Conservation (phyloP, 768 basidiomycete species). For the Cantharellus cinnabarinus region DNA sequence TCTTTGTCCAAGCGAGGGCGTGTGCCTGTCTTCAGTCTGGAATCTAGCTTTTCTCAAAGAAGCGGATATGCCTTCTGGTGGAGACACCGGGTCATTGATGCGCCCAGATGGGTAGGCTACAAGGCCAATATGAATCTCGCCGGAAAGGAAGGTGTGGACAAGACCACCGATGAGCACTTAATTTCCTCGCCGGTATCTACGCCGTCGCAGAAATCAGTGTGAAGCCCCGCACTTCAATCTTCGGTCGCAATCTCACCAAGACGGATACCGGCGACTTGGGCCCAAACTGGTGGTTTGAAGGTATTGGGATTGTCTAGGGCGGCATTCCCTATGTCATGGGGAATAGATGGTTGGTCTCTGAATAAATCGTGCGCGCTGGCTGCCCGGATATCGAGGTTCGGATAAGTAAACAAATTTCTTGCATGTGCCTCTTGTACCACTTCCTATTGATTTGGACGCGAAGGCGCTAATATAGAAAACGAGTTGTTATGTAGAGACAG, state of each 20-base stretch:
- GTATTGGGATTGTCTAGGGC: background rate
- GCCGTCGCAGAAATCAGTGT: background rate
- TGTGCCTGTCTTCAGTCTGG: slow-evolving; percentile 60
- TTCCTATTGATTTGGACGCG: slow-evolving; percentile 76
- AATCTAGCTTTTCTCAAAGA: slow-evolving; percentile 61
- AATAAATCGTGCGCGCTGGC: slow-evolving; percentile 66
- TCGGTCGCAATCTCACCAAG: background rate
- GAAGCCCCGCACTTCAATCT: background rate
- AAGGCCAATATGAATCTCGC: slow-evolving; percentile 26
- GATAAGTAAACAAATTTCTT: slow-evolving; percentile 43
- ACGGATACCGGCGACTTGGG: background rate
- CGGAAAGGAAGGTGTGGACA: slow-evolving; percentile 83
- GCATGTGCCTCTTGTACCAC: slow-evolving; percentile 70
- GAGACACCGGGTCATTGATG: slow-evolving; percentile 42
- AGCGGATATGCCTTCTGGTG: slow-evolving; percentile 44
- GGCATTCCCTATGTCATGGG: background rate
- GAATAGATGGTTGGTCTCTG: slow-evolving; percentile 20
- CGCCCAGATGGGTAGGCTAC: slow-evolving; percentile 39
- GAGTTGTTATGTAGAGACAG: background rate
- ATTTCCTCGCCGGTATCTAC: slow-evolving; percentile 57
- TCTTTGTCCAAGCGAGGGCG: slow-evolving; percentile 55
- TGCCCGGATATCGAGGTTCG: slow-evolving; percentile 45
- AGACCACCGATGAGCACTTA: slow-evolving; percentile 58
- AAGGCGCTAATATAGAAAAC: slow-evolving; percentile 36
- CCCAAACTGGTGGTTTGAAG: background rate